Base-by-base conservation (phyloP, 2,329 filamentous ascomycete genomes). In the Tolypocladium ovalisporum region DNA sequence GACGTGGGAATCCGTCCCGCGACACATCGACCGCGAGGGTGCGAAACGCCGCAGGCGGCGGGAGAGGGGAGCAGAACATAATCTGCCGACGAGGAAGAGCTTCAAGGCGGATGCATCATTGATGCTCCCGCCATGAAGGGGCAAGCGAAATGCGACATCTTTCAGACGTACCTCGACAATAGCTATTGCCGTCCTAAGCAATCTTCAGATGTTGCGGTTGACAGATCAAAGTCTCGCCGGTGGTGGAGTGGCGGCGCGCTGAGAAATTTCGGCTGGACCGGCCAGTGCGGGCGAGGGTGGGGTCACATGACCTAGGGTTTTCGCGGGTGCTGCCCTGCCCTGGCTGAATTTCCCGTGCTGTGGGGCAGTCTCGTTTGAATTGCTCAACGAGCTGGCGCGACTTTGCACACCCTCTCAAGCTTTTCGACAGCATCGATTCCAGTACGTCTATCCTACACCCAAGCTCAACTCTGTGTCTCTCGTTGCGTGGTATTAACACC, bases 141-240 rank as follows among this genome's bases (percentile, higher is more conserved):
- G 56, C 61, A 57, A 62, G 58, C 60, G 59, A 61, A 65, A 64
- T 68, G 70, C 73, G 76, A 72, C 76, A 79, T 79, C 76, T 73
- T 73, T 74, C 72, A 77, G 76, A 83, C 80, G 67, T 82, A 83
- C 80, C 80, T 83, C 80, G 80, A 83, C 80, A 82, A 80, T 79
- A 77, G 69, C 56, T 74, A 79, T 76, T 82, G 80, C 79, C 80
- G 77, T 83, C 80, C 79, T 83, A 80, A 83, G 80, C 79, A 82
- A 77, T 78, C 73, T 74, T 79, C 74, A 79, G 78, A 81, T 79
- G 75, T 72, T 74, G 73, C 70, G 71, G 66, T 68, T 67, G 67
- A 65, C 67, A 63, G 68, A 63, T 61, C 55, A 58, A 54, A 56
- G 55, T 51, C 57, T 47, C 57, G 57, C 57, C 60, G 59, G 4